Evolutionary conservation across 2,329 filamentous ascomycete genomes (phyloP).

Genomic region (Teratosphaeria zuluensis): DNA sequence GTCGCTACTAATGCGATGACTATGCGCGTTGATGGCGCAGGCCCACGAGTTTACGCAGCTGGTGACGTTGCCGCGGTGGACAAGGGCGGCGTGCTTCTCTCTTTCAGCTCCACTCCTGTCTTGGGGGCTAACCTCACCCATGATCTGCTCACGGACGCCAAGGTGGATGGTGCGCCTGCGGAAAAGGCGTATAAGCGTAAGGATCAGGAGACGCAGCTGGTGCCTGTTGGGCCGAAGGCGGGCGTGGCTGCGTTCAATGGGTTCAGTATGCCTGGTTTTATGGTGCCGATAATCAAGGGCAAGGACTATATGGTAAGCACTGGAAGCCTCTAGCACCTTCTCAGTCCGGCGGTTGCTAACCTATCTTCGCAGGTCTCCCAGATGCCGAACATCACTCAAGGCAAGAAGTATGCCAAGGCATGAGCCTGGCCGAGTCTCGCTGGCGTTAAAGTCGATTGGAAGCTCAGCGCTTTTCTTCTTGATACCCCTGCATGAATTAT

Average conservation of each 20-base stretch:
- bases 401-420: conserved; percentile 20
- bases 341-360: neutral
- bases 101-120: conserved; percentile 31
- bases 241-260: conserved; percentile 30
- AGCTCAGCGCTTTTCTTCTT: neutral
- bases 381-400: conserved; percentile 17
- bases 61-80: conserved; percentile 39
- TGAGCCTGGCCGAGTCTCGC: neutral
- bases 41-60: conserved; percentile 37
- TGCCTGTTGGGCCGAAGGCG: conserved; percentile 19
- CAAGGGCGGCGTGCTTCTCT: conserved; percentile 33
- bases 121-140: conserved; percentile 37
- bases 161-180: conserved; percentile 9
- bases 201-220: conserved; percentile 23
- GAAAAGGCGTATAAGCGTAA: conserved; percentile 21
- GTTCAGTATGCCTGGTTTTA: conserved; percentile 23
- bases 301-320: conserved; percentile 15
- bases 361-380: conserved; percentile 19
- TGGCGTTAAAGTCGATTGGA: neutral
- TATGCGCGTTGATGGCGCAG: conserved; percentile 36
- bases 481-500: neutral
- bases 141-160: conserved; percentile 31
- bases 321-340: neutral
- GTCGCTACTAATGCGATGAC: conserved; percentile 39
- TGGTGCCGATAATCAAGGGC: conserved; percentile 27